Evolutionary conservation across 2,329 filamentous ascomycete genomes (phyloP).

Genomic region (Emydomyces testavorans): DNA sequence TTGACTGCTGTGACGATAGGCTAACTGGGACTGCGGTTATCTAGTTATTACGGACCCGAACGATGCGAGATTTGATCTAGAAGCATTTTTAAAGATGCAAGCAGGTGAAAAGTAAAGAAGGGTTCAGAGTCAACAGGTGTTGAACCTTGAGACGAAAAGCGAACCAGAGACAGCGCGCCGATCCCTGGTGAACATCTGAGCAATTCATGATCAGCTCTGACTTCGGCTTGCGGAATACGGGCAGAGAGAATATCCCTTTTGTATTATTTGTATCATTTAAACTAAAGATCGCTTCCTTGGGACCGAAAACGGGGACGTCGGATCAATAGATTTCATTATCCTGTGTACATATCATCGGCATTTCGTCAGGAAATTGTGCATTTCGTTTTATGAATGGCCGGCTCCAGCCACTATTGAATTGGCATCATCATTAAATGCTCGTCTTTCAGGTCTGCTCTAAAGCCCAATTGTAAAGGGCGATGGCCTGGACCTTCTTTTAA

Average conservation of each 20-base stretch:
- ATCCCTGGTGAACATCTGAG: not conserved
- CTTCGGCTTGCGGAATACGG: conserved; percentile 1
- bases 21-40: conserved; percentile 1
- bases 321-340: conserved; percentile 33
- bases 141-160: conserved; percentile 1
- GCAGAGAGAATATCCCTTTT: conserved; percentile 18
- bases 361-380: not conserved
- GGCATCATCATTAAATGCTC: not conserved
- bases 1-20: too few species aligned
- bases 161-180: not conserved
- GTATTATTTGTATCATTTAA: conserved; percentile 31
- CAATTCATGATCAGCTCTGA: not conserved
- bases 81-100: conserved; percentile 64
- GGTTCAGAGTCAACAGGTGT: not conserved
- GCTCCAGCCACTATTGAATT: not conserved
- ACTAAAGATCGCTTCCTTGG: conserved; percentile 28
- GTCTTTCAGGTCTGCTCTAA: not conserved
- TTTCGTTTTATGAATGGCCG: not conserved
- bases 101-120: conserved; percentile 29
- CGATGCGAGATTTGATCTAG: conserved; percentile 86
- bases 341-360: conserved; percentile 15
- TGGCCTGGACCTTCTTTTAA: too few species aligned
- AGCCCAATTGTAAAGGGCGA: not conserved
- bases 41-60: conserved; percentile 63
- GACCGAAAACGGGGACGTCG: conserved; percentile 24